Base-by-base conservation (phyloP, 176 grass and related monocot species). In the Rhipidocladum racemiflorum region DNA sequence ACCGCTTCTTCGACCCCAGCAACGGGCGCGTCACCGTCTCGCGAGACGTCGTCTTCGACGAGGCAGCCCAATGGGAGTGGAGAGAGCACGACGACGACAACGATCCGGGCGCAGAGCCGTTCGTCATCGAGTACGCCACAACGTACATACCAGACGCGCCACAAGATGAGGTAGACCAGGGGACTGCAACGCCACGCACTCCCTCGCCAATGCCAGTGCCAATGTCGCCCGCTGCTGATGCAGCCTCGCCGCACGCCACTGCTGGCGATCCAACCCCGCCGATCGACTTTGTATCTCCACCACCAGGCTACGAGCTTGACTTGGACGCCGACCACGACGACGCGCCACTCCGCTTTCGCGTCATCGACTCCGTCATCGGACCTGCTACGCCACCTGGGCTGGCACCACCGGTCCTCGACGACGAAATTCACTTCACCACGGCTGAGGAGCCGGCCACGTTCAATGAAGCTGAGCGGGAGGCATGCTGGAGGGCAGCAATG, bases 121-220 rank as follows among this genome's bases (percentile, higher is more conserved):
- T 32, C n/a, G 30, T 32, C 30, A 2, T 32, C 2, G 30, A 32
- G 30, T 32, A 32, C 2, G 30, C 30, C 30, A 32, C 30, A 2
- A 2, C 30, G 2, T 32, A 32, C 30, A 32, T 32, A 32, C 30
- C 30, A 2, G 30, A n/a, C 30, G 30, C 2, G 30, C 30, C 30
- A 32, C 1, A 2, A 32, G 2, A 2, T 1, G 2, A 32, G 30
- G 2, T 32, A 2, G 2, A 1, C 2, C n/a, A n/a, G 2, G 30
- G 30, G 30, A 32, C 2, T 2, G 30, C 30, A 2, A 32, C 30
- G 30, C 30, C 30, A 32, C 30, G 30, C 30, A 32, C 30, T 32
- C 30, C 2, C 30, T 1, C 30, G 2, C 1, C 1, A 1, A 2
- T 2, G n/a, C 30, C 1, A 32, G 2, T 1, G 30, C 30, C 2